Evolutionary conservation across 768 basidiomycete species (phyloP).

Genomic region (Leccinum variicolor): DNA sequence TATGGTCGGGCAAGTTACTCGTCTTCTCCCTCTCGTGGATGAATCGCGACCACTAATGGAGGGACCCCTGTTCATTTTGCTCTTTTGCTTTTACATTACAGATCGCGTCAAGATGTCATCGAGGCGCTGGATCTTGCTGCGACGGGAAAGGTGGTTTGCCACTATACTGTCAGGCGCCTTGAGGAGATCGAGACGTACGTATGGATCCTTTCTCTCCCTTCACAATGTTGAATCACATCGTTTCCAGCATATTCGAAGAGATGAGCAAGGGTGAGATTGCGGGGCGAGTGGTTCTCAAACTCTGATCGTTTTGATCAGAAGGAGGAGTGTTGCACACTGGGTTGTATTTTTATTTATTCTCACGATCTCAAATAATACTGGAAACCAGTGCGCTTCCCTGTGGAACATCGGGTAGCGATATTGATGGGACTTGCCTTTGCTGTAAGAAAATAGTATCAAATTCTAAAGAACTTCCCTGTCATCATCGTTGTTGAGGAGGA

Average conservation of each 20-base stretch:
- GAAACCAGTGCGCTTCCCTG: background rate
- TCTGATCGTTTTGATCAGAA: conserved; percentile 7
- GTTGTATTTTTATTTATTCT: background rate
- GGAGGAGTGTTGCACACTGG: background rate
- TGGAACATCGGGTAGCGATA: background rate
- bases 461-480: background rate
- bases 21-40: background rate
- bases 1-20: conserved; percentile 15
- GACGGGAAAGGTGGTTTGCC: conserved; percentile 38
- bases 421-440: background rate
- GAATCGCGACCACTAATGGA: background rate
- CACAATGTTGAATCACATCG: background rate
- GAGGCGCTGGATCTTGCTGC: conserved; percentile 46
- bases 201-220: background rate
- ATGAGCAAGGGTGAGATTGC: conserved; percentile 14
- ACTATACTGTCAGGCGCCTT: conserved; percentile 23
- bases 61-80: background rate
- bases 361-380: background rate
- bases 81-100: background rate
- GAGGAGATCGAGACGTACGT: conserved; percentile 28
- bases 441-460: background rate
- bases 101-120: conserved; percentile 43
- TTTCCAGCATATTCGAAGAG: conserved; percentile 19
- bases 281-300: conserved; percentile 20
- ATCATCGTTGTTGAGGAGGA: background rate